phyloP scores from a whole-genome alignment of 176 grass and related monocot genomes.

The Raddia guianensis region DNA sequence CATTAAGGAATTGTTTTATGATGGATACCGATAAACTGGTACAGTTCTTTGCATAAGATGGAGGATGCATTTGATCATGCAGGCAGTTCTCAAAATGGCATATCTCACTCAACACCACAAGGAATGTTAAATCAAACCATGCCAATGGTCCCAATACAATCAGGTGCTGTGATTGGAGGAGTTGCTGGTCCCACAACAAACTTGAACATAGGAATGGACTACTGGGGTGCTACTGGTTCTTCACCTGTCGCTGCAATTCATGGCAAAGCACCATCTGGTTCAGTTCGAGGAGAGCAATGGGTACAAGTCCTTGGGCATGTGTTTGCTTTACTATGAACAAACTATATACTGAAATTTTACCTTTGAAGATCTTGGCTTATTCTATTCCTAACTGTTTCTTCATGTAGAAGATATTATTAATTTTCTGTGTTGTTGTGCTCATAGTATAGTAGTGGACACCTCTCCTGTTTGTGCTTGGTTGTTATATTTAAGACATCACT shows the following conservation, averaged over 20 bases:
- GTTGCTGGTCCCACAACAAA: slow-evolving; percentile 71
- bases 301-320: slow-evolving; percentile 42
- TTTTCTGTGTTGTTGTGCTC: not conserved
- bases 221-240: slow-evolving; percentile 68
- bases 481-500: not conserved
- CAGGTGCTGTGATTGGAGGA: slow-evolving; percentile 55
- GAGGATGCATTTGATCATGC: slow-evolving; percentile 40
- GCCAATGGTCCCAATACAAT: slow-evolving; percentile 59
- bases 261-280: slow-evolving; percentile 46
- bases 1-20: slow-evolving; percentile 25
- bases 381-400: slow-evolving; percentile 11
- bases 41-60: slow-evolving; percentile 41
- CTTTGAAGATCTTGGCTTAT: not conserved
- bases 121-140: slow-evolving; percentile 60
- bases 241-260: slow-evolving; percentile 54
- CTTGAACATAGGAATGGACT: slow-evolving; percentile 85
- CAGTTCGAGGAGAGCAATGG: slow-evolving; percentile 61
- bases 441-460: not conserved
- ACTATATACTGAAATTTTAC: slow-evolving; percentile 16
- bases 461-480: not conserved
- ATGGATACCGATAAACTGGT: slow-evolving; percentile 20
- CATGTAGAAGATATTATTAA: not conserved
- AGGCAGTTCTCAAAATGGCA: slow-evolving; percentile 62
- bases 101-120: slow-evolving; percentile 48
- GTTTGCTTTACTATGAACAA: slow-evolving; percentile 20